Percentiles rank a stretch among this genome's conserved stretches.
Evolutionary conservation across 164 flowering plant species (phyloP).

Genomic region (Dillenia suffruticosa): DNA sequence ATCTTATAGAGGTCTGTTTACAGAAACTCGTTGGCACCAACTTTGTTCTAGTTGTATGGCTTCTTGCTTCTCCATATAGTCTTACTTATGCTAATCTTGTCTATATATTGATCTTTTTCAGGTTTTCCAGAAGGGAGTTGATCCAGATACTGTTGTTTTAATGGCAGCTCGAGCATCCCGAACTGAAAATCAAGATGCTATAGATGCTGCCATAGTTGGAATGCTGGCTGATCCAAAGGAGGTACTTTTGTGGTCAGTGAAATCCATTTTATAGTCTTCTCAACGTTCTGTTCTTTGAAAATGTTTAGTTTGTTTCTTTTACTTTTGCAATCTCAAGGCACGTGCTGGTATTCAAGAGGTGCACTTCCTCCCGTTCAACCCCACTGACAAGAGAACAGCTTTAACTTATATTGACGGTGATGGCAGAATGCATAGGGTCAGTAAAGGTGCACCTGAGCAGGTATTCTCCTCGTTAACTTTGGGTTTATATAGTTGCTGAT

Average conservation of each 20-base stretch:
- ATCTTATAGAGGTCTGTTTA: slow-evolving; percentile 64
- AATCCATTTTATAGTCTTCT: not conserved
- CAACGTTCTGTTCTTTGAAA: not conserved
- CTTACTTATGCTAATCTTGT: not conserved
- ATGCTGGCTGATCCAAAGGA: slow-evolving; percentile 84
- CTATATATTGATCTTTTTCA: slow-evolving; percentile 10
- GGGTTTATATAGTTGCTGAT: not conserved
- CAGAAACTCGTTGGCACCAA: not conserved
- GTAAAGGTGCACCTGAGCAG: slow-evolving; percentile 97
- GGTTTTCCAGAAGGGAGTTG: slow-evolving; percentile 70
- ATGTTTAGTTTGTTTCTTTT: not conserved
- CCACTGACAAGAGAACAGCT: slow-evolving; percentile 94
- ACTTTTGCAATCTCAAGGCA: slow-evolving; percentile 28
- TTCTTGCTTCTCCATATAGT: too few species aligned
- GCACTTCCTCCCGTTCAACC: slow-evolving; percentile 96
- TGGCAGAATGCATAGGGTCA: slow-evolving; percentile 90
- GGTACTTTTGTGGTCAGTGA: slow-evolving; percentile 22
- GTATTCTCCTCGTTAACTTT: slow-evolving; percentile 23
- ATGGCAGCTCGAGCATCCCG: slow-evolving; percentile 91
- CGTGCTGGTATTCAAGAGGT: slow-evolving; percentile 84
- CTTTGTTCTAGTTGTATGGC: not conserved
- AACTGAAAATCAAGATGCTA: slow-evolving; percentile 77
- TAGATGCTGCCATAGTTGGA: slow-evolving; percentile 74
- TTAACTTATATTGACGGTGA: slow-evolving; percentile 72
- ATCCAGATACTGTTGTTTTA: slow-evolving; percentile 59